Conservation (phyloP, 257 asterid species). For the Lycium ferocissimum region DNA sequence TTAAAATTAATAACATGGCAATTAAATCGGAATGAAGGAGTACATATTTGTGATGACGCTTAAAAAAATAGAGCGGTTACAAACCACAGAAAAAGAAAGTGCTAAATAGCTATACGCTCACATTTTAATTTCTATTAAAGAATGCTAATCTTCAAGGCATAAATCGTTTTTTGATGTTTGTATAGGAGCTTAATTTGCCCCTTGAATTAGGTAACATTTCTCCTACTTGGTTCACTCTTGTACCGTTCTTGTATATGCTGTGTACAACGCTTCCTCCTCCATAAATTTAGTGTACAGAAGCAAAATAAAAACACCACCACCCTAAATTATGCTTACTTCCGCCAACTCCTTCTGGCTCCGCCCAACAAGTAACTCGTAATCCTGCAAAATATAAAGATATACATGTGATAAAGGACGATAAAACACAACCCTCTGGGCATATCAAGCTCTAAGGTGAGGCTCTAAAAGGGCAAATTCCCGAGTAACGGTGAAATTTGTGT, state of each 20-base stretch:
- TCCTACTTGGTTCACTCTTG: constrained; percentile 9
- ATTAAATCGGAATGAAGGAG: neutral
- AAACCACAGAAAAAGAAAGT: too few species aligned
- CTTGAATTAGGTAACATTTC: neutral
- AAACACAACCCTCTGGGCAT: neutral
- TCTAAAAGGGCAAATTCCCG: neutral
- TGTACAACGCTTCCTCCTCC: constrained; percentile 3
- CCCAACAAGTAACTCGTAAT: constrained; percentile 60
- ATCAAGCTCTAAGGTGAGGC: neutral
- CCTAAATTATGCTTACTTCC: constrained; percentile 50
- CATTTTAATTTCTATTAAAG: neutral
- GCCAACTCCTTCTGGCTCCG: constrained; percentile 53
- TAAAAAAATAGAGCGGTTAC: neutral
- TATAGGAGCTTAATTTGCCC: neutral
- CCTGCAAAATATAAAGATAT: constrained; percentile 47
- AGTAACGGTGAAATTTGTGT: neutral
- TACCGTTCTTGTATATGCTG: neutral
- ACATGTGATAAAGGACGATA: neutral
- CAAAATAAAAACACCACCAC: neutral
- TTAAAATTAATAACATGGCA: neutral
- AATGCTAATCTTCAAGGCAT: neutral
- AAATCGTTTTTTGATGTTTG: neutral
- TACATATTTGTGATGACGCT: neutral
- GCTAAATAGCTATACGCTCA: too few species aligned
- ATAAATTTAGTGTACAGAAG: neutral